A percentile compares a stretch with the other conserved stretches of the same genome.
Evolutionary conservation across 1,284 basidiomycete species (phyloP).

Genomic region (Phylloboletellus chloephorus): DNA sequence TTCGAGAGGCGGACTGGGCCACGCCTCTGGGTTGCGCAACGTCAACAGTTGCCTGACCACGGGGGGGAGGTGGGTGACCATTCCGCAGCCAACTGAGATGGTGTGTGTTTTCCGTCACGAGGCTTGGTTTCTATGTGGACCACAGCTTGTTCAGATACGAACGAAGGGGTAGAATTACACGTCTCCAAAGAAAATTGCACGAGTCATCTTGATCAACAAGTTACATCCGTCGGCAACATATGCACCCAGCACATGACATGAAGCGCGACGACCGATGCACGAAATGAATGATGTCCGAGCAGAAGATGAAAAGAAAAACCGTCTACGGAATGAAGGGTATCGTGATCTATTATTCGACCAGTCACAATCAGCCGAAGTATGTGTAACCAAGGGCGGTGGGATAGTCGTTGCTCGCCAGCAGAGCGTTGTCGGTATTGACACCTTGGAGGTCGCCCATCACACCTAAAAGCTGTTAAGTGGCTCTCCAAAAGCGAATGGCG

Average conservation of each 20-base stretch:
- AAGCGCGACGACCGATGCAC: constrained; percentile 12
- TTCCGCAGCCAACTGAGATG: constrained; percentile 13
- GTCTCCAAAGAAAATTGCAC: background rate
- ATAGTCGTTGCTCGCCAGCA: constrained; percentile 37
- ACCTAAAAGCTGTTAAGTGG: constrained; percentile 36
- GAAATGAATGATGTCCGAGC: constrained; percentile 6
- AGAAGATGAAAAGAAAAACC: constrained; percentile 1
- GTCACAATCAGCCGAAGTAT: constrained; percentile 19
- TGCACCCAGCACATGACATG: constrained; percentile 24
- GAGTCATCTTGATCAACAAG: constrained; percentile 27
- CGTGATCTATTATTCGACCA: constrained; percentile 8
- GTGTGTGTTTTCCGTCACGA: background rate
- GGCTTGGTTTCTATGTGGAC: constrained; percentile 10
- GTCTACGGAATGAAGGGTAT: constrained; percentile 27
- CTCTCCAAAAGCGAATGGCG: background rate
- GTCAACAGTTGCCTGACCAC: constrained; percentile 69
- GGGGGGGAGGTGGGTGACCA: constrained; percentile 43
- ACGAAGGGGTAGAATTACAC: constrained; percentile 4
- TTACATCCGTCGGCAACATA: constrained; percentile 12
- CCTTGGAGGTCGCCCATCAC: constrained; percentile 59
- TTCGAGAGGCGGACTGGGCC: constrained; percentile 51
- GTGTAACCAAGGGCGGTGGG: constrained; percentile 48
- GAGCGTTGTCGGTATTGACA: constrained; percentile 57
- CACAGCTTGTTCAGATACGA: too few relatives aligned
- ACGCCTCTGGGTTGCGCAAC: constrained; percentile 59